Evolutionary conservation across 352 stramenopile genomes (phyloP), one percentile per base, ranked within the genome.

Genomic region (Lagenidium sp.): DNA sequence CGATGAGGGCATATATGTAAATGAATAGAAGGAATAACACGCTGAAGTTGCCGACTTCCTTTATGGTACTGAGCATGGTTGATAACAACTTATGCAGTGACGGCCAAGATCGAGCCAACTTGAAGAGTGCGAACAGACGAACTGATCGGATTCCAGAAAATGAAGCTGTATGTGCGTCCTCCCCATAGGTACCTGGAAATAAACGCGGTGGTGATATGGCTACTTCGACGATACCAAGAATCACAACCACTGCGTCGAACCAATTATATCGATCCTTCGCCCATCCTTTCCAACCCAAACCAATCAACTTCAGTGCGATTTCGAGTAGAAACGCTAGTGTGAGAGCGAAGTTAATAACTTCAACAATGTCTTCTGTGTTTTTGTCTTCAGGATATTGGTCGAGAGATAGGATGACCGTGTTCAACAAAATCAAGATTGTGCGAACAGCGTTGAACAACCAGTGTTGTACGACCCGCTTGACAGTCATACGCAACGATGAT

Each of bases 1-100:
- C 80, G 21, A 93, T 53, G 18, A 95, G 60, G 20, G 70, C 54
- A 50, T 85, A 93, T 30, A 95, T 89, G 52, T 95, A 97, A 38
- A 94, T 73, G 47, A 94, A 62, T 7, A 62, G 47, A 11, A n/a
- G 36, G 23, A 98, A 76, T 0, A 98, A 64, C n/a, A 98, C 60
- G 12, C 70, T 72, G 50, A 98, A 97, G 55, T 96, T 96, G 20
- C 60, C 66, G 16, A 98, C 66, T 59, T 98, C 93, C 22, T 82
- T 61, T 29, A 96, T 58, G 11, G 91, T 95, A 30, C 72, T 85
- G 32, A 76, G 48, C 42, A 98, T 95, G 10, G 84, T 97, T 15
- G 61, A 47, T 5, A 98, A 53, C 29, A 98, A 46, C n/a, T 85
- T 86, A 20, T 95, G 81, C 24, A 98, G 64, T 1, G 82, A 95